Evolutionary conservation across 768 basidiomycete species (phyloP).

Genomic region (Suillus brevipes): DNA sequence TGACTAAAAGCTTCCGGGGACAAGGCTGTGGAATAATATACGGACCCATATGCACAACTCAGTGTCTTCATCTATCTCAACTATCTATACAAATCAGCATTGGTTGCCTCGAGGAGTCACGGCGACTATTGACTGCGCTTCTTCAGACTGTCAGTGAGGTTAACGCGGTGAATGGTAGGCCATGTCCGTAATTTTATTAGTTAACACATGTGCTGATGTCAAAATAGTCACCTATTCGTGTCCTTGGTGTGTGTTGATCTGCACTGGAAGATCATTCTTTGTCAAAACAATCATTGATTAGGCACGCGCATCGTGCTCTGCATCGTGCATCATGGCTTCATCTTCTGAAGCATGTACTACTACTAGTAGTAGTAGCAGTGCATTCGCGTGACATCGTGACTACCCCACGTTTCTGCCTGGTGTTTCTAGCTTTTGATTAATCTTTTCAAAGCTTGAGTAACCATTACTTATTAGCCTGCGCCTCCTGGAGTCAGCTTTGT

Average conservation of each 20-base stretch:
- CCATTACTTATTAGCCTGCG: slow-evolving; percentile 1
- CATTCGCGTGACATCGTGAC: slow-evolving; percentile 6
- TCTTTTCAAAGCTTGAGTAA: slow-evolving; percentile 9
- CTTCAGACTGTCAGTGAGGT: not conserved
- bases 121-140: slow-evolving; percentile 6
- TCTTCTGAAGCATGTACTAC: slow-evolving; percentile 11
- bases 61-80: not conserved
- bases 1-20: slow-evolving; percentile 10
- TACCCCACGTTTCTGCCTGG: slow-evolving; percentile 19
- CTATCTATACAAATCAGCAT: slow-evolving; percentile 2
- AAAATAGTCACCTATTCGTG: slow-evolving; percentile 2
- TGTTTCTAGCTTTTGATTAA: slow-evolving; percentile 9
- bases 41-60: slow-evolving; percentile 22
- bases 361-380: slow-evolving; percentile 29
- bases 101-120: slow-evolving; percentile 26
- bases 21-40: slow-evolving; percentile 15
- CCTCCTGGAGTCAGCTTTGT: not conserved
- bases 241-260: slow-evolving; percentile 1
- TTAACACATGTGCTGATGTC: slow-evolving; percentile 9
- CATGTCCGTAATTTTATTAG: not conserved
- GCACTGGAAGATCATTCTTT: slow-evolving; percentile 4
- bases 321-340: slow-evolving; percentile 25
- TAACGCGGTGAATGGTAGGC: not conserved
- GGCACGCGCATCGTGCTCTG: slow-evolving; percentile 27
- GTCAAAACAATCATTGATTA: slow-evolving; percentile 23